A percentile compares a stretch with the other conserved stretches of the same genome.
phyloP scores from a whole-genome alignment of 2,329 filamentous ascomycete species.

The Trichoderma sp. region DNA sequence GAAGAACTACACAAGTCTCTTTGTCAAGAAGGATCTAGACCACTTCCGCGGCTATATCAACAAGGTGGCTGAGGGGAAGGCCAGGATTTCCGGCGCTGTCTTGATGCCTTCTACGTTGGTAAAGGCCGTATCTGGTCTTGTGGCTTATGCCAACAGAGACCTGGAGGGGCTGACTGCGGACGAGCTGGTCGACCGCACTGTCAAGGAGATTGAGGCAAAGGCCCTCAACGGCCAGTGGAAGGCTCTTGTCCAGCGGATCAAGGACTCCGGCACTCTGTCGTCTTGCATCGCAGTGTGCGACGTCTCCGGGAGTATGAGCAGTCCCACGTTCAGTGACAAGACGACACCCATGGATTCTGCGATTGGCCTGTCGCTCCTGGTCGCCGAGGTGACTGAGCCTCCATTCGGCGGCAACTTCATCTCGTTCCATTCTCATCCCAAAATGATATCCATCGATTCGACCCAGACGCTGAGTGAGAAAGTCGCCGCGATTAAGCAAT shows the following conservation, averaged over 20 bases:
- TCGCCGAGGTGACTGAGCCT: conserved; percentile 53
- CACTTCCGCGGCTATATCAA: conserved; percentile 54
- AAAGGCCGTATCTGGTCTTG: conserved; percentile 18
- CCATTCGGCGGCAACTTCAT: conserved; percentile 59
- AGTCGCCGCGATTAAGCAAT: conserved; percentile 34
- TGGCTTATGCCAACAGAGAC: background rate
- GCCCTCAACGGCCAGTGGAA: conserved; percentile 57
- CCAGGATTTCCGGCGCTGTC: conserved; percentile 57
- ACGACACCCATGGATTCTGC: conserved; percentile 55
- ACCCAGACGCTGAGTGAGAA: conserved; percentile 45
- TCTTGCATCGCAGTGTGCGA: conserved; percentile 60
- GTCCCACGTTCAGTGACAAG: conserved; percentile 44
- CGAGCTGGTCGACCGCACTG: conserved; percentile 35
- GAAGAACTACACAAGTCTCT: conserved; percentile 52
- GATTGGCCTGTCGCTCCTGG: conserved; percentile 57
- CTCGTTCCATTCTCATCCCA: conserved; percentile 50
- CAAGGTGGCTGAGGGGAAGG: conserved; percentile 50
- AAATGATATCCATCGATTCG: conserved; percentile 46
- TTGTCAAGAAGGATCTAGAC: conserved; percentile 52
- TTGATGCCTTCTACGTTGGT: conserved; percentile 56
- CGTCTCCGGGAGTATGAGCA: conserved; percentile 56
- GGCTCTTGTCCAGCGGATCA: conserved; percentile 57
- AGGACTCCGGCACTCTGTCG: conserved; percentile 54
- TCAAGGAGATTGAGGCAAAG: conserved; percentile 38
- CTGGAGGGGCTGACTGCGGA: conserved; percentile 12